phyloP scores from a whole-genome alignment of 495 filamentous ascomycete species.

The Tirmania nivea region DNA sequence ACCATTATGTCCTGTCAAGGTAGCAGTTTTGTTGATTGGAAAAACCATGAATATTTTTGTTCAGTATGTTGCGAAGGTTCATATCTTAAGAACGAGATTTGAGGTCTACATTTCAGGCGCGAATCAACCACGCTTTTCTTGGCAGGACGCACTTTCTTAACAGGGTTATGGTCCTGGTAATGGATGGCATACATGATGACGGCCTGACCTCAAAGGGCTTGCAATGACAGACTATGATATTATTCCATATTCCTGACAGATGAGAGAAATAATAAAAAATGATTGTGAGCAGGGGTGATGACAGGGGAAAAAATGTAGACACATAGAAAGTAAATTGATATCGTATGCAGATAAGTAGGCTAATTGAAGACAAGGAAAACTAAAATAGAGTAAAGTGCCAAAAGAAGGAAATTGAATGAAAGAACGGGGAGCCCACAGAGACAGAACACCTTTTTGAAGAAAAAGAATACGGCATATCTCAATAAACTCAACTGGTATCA shows the following conservation, averaged over 20 bases:
- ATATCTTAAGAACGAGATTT: too few species aligned
- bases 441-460: neutral
- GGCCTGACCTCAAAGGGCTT: too few species aligned
- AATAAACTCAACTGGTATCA: neutral
- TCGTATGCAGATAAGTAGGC: neutral
- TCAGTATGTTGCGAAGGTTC: too few species aligned
- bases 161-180: too few species aligned
- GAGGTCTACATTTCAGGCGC: too few species aligned
- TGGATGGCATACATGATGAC: too few species aligned
- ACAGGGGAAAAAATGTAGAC: neutral
- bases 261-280: too few species aligned
- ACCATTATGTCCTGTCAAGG: conserved; percentile 15
- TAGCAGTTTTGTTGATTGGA: conserved; percentile 10
- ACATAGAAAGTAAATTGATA: neutral
- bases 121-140: too few species aligned
- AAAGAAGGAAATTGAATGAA: neutral
- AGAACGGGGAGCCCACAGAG: neutral
- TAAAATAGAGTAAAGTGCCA: neutral
- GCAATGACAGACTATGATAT: too few species aligned
- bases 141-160: too few species aligned
- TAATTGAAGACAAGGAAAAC: neutral
- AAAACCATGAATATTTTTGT: conserved; percentile 11
- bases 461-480: neutral
- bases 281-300: too few species aligned
- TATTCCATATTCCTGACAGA: too few species aligned